A percentile compares a stretch with the other conserved stretches of the same genome.
Conservation (phyloP, 2,329 filamentous ascomycete species). For the Talaromyces rugulosus region DNA sequence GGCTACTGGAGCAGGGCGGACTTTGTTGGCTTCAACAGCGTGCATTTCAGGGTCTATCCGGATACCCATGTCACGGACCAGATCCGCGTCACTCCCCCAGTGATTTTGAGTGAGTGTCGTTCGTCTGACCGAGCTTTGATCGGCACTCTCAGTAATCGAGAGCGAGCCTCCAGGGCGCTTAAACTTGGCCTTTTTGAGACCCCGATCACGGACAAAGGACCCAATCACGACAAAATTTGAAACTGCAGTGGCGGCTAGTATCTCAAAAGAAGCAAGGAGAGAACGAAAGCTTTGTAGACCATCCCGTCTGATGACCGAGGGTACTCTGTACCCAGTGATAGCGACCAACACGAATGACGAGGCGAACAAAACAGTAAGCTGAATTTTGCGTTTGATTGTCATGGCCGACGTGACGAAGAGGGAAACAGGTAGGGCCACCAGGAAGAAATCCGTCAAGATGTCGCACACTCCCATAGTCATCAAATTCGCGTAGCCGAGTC, state of each 20-base stretch:
- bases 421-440: conserved; percentile 84
- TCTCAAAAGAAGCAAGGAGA: conserved; percentile 82
- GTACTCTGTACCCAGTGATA: conserved; percentile 77
- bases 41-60: conserved; percentile 54
- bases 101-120: conserved; percentile 62
- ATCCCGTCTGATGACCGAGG: conserved; percentile 64
- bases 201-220: conserved; percentile 86
- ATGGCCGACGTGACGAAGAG: conserved; percentile 79
- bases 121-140: conserved; percentile 33
- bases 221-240: conserved; percentile 88
- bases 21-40: conserved; percentile 26
- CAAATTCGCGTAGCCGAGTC: conserved; percentile 81
- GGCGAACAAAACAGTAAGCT: conserved; percentile 76
- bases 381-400: conserved; percentile 70
- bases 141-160: conserved; percentile 47
- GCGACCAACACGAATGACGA: conserved; percentile 75
- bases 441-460: conserved; percentile 79
- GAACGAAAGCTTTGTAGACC: conserved; percentile 84
- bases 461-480: conserved; percentile 88
- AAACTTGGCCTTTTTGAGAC: conserved; percentile 84
- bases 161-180: conserved; percentile 40
- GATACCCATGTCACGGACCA: conserved; percentile 75
- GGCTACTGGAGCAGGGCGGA: conserved; percentile 33
- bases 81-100: conserved; percentile 88
- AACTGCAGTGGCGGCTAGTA: conserved; percentile 80